A percentile compares a stretch with the other conserved stretches of the same genome.
Conservation (phyloP, 2,329 filamentous ascomycete genomes). For the Epichloe sylvatica region DNA sequence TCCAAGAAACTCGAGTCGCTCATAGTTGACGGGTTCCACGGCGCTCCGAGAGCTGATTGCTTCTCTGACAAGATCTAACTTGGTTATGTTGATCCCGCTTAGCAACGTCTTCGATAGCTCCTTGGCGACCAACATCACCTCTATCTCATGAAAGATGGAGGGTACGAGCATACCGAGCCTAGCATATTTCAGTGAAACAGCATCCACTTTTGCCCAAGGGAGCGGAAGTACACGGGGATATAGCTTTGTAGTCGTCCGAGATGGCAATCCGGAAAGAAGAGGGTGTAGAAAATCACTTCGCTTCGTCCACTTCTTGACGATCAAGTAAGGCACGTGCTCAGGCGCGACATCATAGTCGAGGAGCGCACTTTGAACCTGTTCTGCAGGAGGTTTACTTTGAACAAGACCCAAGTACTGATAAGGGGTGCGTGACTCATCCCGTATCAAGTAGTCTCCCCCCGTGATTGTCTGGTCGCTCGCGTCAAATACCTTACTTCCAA, state of each 20-base stretch:
- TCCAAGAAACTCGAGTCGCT: constrained; percentile 75
- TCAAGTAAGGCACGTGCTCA: constrained; percentile 34
- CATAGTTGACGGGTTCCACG: constrained; percentile 52
- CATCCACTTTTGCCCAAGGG: constrained; percentile 35
- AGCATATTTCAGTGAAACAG: constrained; percentile 28
- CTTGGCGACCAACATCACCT: constrained; percentile 48
- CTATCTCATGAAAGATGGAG: constrained; percentile 56
- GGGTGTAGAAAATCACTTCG: constrained; percentile 46
- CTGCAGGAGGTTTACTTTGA: constrained; percentile 27
- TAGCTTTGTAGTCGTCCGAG: constrained; percentile 22
- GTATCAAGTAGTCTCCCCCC: constrained; percentile 23
- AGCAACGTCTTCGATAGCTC: constrained; percentile 32
- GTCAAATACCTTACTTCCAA: constrained; percentile 19
- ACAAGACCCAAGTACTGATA: constrained; percentile 29
- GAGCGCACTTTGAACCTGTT: constrained; percentile 25
- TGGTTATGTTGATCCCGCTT: constrained; percentile 32
- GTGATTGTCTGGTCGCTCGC: constrained; percentile 10
- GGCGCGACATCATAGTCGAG: constrained; percentile 25
- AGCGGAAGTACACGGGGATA: constrained; percentile 32
- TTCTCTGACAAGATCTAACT: constrained; percentile 44
- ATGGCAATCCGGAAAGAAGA: constrained; percentile 5
- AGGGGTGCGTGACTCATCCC: constrained; percentile 23
- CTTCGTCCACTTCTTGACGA: constrained; percentile 35
- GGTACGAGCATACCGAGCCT: constrained; percentile 53
- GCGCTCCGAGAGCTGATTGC: constrained; percentile 58